phyloP scores from a whole-genome alignment of 2,329 filamentous ascomycete genomes.

The Trichoderma polysporum region DNA sequence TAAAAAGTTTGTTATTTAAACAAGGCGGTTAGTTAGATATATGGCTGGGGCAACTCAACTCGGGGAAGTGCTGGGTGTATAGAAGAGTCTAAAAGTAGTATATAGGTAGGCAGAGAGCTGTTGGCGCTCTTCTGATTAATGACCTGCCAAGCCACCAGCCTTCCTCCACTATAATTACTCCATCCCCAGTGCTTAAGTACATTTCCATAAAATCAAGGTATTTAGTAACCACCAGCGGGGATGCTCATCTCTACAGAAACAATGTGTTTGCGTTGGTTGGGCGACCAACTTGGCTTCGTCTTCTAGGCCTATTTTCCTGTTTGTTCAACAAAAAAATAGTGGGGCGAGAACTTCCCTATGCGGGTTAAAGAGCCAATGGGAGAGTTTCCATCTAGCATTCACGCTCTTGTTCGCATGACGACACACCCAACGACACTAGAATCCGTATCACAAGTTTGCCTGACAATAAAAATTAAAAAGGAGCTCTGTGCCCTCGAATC shows the following conservation, averaged over 20 bases:
- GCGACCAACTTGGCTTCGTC: neutral
- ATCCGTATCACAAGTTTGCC: neutral
- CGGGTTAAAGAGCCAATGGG: slow-evolving; percentile 5
- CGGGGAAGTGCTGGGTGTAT: neutral
- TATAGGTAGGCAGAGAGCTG: neutral
- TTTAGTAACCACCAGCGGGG: neutral
- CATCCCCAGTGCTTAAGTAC: neutral
- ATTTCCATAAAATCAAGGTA: neutral
- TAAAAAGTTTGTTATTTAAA: neutral
- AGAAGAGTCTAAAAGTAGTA: neutral
- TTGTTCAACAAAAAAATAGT: neutral
- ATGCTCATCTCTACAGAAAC: neutral
- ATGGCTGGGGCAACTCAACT: neutral
- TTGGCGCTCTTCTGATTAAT: neutral
- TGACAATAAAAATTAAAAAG: neutral
- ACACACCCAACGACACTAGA: neutral
- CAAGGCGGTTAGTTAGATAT: neutral
- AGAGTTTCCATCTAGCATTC: neutral
- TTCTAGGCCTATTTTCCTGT: neutral
- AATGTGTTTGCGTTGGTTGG: neutral
- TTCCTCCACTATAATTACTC: neutral
- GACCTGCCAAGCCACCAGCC: neutral
- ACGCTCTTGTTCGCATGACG: neutral
- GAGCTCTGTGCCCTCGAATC: neutral
- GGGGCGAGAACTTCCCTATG: neutral